These are phyloP conservation scores for Thuja plicata DNA, from an alignment of 83 land plant species.

Conservation along the genomic window DNA sequence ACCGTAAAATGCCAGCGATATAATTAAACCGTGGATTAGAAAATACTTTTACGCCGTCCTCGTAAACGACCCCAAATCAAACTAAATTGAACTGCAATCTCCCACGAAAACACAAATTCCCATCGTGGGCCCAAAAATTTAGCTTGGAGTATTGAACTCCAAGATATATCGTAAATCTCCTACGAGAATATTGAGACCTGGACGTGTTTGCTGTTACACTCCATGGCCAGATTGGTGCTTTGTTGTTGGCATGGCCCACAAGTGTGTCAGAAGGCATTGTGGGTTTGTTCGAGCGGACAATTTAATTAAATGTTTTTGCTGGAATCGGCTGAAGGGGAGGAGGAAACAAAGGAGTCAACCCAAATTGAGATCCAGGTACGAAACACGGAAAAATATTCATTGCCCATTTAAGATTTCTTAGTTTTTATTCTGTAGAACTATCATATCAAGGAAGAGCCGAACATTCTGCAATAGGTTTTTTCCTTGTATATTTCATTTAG, in stretches of 20 bases:
- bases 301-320: neutral
- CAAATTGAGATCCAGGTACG: neutral
- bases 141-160: neutral
- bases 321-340: neutral
- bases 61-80: neutral
- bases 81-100: too few species aligned
- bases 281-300: neutral
- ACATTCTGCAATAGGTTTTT: neutral
- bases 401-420: too few species aligned
- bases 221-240: neutral
- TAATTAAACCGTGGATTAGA: too few species aligned
- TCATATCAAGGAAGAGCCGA: neutral
- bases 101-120: neutral
- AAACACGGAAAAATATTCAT: neutral
- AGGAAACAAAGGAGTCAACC: neutral
- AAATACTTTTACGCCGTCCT: neutral
- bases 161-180: neutral
- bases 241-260: neutral
- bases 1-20: too few species aligned
- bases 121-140: neutral
- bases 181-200: neutral
- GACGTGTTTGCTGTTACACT: neutral
- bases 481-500: neutral
- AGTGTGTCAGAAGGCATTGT: neutral
- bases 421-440: neutral